phyloP scores from a whole-genome alignment of 2,329 filamentous ascomycete species.

The Verticillium isaacii region DNA sequence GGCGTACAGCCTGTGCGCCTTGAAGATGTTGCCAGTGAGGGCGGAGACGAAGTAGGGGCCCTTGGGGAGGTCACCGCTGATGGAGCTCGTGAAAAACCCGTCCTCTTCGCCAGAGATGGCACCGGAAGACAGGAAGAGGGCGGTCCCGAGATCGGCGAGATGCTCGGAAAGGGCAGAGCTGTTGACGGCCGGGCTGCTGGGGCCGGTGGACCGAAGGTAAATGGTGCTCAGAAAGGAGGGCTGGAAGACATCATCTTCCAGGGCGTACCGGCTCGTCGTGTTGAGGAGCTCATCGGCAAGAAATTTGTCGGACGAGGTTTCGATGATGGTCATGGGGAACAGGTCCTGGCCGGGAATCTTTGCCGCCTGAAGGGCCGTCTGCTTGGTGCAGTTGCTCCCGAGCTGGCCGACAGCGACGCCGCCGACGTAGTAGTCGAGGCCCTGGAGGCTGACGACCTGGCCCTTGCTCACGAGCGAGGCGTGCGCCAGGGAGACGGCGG shows the following conservation, averaged over 20 bases:
- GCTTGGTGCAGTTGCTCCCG: background rate
- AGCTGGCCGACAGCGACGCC: conserved; percentile 5
- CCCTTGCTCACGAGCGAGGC: background rate
- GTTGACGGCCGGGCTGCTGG: no score
- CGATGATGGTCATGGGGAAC: conserved; percentile 2
- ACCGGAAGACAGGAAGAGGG: conserved; percentile 12
- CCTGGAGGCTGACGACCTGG: background rate
- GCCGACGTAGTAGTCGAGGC: conserved; percentile 6
- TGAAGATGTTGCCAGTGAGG: conserved; percentile 6
- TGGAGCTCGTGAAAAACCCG: background rate
- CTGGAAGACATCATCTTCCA: conserved; percentile 21
- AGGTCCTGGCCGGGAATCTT: conserved; percentile 3
- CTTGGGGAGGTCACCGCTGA: conserved; percentile 1
- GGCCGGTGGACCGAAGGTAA: no score
- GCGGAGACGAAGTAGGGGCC: conserved; percentile 4
- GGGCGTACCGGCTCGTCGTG: background rate
- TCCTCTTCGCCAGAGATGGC: background rate
- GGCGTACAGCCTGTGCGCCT: conserved; percentile 10
- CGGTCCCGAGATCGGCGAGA: background rate
- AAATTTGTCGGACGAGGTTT: background rate
- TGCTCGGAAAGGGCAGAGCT: no score
- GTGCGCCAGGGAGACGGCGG: no score
- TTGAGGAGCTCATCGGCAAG: background rate
- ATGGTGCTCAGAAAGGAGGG: conserved; percentile 14
- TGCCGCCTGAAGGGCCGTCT: background rate